Percentiles rank a stretch among this genome's conserved stretches.
phyloP scores from a whole-genome alignment of 352 stramenopile species.

The Phytophthora cajani region DNA sequence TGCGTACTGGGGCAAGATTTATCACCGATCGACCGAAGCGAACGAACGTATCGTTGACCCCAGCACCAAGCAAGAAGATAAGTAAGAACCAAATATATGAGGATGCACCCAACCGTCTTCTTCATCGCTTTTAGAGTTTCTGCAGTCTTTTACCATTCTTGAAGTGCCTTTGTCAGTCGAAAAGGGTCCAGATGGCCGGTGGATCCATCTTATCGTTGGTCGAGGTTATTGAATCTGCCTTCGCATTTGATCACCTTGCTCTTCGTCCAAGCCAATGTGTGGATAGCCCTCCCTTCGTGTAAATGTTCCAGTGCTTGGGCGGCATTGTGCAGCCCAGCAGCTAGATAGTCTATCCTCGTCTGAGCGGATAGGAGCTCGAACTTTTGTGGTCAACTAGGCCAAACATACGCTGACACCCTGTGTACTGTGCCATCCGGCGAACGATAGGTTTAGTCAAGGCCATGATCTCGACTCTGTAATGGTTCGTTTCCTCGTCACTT shows the following conservation, averaged over 20 bases:
- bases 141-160: background rate
- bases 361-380: constrained; percentile 1
- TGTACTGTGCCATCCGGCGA: background rate
- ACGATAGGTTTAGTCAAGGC: background rate
- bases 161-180: background rate
- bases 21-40: background rate
- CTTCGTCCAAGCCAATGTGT: no score
- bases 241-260: no score
- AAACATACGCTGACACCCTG: background rate
- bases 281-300: no score
- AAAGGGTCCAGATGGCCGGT: background rate
- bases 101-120: background rate
- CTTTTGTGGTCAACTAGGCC: background rate
- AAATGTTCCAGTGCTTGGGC: no score
- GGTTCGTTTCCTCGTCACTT: constrained; percentile 19
- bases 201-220: background rate
- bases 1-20: background rate
- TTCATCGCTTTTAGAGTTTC: background rate
- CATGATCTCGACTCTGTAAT: background rate
- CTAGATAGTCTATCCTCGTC: background rate
- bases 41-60: background rate
- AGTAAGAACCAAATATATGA: background rate
- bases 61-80: background rate
- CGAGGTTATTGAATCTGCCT: background rate
- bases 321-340: background rate